A percentile compares a stretch with the other conserved stretches of the same genome.
Conservation (phyloP, 495 filamentous ascomycete species). For the Hyaloscypha hepaticicola region DNA sequence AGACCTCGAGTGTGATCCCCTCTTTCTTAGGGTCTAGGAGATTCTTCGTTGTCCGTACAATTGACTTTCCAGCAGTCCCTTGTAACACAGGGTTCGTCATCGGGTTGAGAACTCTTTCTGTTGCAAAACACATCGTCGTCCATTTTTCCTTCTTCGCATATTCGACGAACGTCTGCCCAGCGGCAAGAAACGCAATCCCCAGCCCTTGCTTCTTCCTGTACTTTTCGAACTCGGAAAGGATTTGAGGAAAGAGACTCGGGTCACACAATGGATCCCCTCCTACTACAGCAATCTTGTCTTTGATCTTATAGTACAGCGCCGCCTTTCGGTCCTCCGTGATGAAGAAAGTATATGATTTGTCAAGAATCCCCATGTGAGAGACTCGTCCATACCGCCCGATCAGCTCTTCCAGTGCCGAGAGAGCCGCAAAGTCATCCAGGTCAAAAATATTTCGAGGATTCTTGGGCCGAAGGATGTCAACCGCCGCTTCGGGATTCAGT, state of each 20-base stretch:
- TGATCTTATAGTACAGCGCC: conserved; percentile 42
- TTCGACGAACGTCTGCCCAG: conserved; percentile 34
- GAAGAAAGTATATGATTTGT: conserved; percentile 44
- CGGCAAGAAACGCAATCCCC: conserved; percentile 43
- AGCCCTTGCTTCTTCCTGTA: conserved; percentile 35
- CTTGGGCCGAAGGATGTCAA: not conserved
- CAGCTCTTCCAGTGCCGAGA: conserved; percentile 35
- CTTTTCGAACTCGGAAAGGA: conserved; percentile 40
- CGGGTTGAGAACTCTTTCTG: conserved; percentile 39
- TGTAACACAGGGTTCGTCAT: conserved; percentile 42
- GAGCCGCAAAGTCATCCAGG: conserved; percentile 36
- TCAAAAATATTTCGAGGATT: conserved; percentile 1
- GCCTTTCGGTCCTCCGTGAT: conserved; percentile 39
- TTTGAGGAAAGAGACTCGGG: conserved; percentile 21
- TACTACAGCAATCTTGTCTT: conserved; percentile 39
- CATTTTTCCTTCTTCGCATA: conserved; percentile 35
- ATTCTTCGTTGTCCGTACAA: conserved; percentile 40
- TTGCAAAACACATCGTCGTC: conserved; percentile 43
- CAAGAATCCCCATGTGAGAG: conserved; percentile 48
- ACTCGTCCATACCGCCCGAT: conserved; percentile 39
- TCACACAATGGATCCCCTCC: conserved; percentile 44
- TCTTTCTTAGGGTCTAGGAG: conserved; percentile 39
- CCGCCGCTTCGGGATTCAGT: not conserved
- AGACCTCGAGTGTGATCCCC: conserved; percentile 37
- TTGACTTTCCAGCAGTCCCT: conserved; percentile 41